Conservation (phyloP, 1,139 yeast genomes). For the Scheffersomyces quercinus region DNA sequence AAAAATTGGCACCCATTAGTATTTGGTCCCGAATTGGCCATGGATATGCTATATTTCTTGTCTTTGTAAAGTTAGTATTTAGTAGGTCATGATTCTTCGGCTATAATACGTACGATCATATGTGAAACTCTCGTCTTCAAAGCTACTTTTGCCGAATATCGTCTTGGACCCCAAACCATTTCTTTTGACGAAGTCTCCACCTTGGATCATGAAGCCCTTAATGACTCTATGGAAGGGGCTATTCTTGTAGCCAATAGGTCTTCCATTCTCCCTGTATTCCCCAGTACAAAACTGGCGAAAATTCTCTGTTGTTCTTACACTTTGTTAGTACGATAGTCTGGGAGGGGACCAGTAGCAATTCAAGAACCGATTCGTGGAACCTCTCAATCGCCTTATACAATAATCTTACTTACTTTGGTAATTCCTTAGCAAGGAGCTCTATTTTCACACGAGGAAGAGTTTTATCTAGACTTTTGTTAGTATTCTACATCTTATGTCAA, state of each 20-base stretch:
- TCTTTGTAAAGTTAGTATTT: slow-evolving; percentile 10
- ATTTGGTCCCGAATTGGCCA: slow-evolving; percentile 47
- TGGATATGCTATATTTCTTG: slow-evolving; percentile 28
- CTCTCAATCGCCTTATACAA: too few species aligned
- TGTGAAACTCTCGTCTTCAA: slow-evolving; percentile 35
- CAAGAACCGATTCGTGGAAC: background rate
- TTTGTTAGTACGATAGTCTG: slow-evolving; percentile 14
- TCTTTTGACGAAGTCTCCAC: slow-evolving; percentile 42
- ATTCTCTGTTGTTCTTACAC: slow-evolving; percentile 45
- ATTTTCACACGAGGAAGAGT: slow-evolving; percentile 35
- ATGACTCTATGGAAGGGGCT: slow-evolving; percentile 21
- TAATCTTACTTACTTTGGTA: slow-evolving; percentile 34
- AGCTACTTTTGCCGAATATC: slow-evolving; percentile 32
- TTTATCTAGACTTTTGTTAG: too few species aligned
- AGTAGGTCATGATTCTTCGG: background rate
- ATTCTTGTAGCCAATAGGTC: slow-evolving; percentile 31
- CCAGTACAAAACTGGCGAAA: slow-evolving; percentile 60
- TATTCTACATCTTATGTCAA: too few species aligned
- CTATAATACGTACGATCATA: slow-evolving; percentile 17
- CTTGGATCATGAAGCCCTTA: slow-evolving; percentile 31
- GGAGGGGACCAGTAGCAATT: background rate
- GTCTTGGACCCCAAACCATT: slow-evolving; percentile 47
- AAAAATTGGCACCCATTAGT: slow-evolving; percentile 43
- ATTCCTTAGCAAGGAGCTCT: slow-evolving; percentile 37
- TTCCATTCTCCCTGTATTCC: slow-evolving; percentile 37